Evolutionary conservation across 2,329 filamentous ascomycete genomes (phyloP).

Genomic region (Metarhizium brunneum): DNA sequence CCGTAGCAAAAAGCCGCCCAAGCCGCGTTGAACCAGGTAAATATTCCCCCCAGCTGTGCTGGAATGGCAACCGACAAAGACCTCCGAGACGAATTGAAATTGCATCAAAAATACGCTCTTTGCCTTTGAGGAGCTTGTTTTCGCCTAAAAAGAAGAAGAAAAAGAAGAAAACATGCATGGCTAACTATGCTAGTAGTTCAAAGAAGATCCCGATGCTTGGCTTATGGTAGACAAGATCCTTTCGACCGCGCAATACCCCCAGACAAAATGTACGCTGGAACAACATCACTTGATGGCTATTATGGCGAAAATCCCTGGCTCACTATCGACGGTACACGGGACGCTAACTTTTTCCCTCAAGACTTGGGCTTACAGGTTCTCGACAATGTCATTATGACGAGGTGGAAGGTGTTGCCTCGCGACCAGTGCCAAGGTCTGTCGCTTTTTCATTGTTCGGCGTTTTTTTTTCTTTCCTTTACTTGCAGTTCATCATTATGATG

Average conservation of each 20-base stretch:
- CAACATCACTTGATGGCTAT: neutral
- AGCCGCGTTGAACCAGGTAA: constrained; percentile 83
- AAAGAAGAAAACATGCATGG: neutral
- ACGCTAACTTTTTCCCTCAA: constrained; percentile 26
- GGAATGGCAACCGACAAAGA: neutral
- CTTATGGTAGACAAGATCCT: constrained; percentile 95
- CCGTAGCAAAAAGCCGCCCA: constrained; percentile 91
- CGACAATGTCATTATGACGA: constrained; percentile 96
- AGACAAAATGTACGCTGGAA: constrained; percentile 77
- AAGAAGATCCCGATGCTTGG: constrained; percentile 98
- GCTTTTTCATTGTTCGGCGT: neutral
- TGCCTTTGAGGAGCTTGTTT: neutral
- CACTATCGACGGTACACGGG: neutral
- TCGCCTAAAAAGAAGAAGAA: no score
- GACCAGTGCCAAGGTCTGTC: constrained; percentile 81
- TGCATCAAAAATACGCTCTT: neutral
- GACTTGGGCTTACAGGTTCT: constrained; percentile 92
- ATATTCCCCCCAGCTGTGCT: constrained; percentile 18
- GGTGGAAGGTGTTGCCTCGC: constrained; percentile 95
- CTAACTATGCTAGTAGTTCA: constrained; percentile 57
- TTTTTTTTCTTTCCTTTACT: neutral
- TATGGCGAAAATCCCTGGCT: neutral
- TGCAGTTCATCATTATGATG: neutral
- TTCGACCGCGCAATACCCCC: constrained; percentile 81
- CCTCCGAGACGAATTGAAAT: neutral